Conservation (phyloP, 495 filamentous ascomycete genomes). For the Tuber melanosporum region DNA sequence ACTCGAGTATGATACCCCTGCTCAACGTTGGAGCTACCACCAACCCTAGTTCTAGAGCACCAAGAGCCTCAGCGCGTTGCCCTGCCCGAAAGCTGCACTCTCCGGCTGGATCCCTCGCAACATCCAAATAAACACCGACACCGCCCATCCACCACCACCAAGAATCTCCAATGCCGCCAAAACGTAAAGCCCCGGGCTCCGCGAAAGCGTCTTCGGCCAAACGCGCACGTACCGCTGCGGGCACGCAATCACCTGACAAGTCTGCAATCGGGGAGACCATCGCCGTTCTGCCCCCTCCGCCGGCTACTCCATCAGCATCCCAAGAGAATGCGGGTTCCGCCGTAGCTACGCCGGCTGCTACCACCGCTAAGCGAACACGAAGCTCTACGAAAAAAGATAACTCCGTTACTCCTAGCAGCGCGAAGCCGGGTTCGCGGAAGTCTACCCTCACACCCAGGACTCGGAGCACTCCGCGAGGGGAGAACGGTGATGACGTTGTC, state of each 20-base stretch:
- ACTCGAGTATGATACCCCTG: too few relatives aligned
- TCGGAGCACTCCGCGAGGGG: not conserved
- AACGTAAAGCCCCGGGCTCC: slow-evolving; percentile 24
- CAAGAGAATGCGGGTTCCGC: not conserved
- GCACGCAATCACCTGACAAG: slow-evolving; percentile 12
- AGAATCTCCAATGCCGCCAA: slow-evolving; percentile 23
- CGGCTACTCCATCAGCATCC: not conserved
- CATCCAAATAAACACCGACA: not conserved
- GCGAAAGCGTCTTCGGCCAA: slow-evolving; percentile 20
- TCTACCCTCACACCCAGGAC: not conserved
- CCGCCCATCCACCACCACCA: not conserved
- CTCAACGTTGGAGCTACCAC: not conserved
- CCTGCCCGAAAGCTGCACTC: not conserved
- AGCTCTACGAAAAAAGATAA: not conserved
- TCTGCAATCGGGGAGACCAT: slow-evolving; percentile 15
- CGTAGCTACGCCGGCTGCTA: not conserved
- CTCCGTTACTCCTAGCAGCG: not conserved
- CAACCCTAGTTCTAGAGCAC: not conserved
- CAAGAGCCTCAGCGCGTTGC: not conserved
- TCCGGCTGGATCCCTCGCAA: not conserved
- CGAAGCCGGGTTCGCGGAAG: not conserved
- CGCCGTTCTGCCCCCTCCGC: not conserved
- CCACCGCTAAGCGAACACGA: not conserved
- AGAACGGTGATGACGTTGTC: not conserved
- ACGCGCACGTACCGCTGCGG: slow-evolving; percentile 25